phyloP scores from a whole-genome alignment of 1,139 yeast genomes.

The Spencermartinsiella ligniputridi region DNA sequence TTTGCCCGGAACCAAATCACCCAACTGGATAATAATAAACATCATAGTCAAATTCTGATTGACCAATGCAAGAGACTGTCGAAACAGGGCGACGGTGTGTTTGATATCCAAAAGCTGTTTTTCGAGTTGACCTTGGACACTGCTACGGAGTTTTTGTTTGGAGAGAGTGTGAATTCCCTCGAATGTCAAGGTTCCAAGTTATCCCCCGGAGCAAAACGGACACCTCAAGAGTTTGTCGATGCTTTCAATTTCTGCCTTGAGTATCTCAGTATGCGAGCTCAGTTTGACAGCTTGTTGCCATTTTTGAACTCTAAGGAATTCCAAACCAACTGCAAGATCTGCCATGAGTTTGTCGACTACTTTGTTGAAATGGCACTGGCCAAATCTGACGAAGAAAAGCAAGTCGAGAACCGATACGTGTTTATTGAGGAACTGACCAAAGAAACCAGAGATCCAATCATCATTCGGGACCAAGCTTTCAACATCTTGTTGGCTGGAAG shows the following conservation, averaged over 20 bases:
- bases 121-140: conserved; percentile 52
- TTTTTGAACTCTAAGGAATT: conserved; percentile 28
- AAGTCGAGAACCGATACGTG: conserved; percentile 28
- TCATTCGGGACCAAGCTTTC: conserved; percentile 48
- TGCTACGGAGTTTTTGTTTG: conserved; percentile 57
- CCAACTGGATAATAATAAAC: conserved; percentile 45
- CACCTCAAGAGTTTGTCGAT: conserved; percentile 35
- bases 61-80: not conserved
- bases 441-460: conserved; percentile 45
- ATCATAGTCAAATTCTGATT: conserved; percentile 16
- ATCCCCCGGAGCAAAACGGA: not conserved
- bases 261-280: conserved; percentile 8
- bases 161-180: conserved; percentile 34
- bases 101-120: conserved; percentile 49
- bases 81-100: conserved; percentile 10
- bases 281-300: conserved; percentile 11
- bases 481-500: conserved; percentile 53
- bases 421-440: conserved; percentile 50
- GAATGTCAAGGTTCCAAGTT: conserved; percentile 1
- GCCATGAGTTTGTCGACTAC: conserved; percentile 33
- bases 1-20: conserved; percentile 53
- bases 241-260: conserved; percentile 44
- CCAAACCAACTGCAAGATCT: conserved; percentile 22
- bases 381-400: conserved; percentile 11
- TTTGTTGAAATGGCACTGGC: conserved; percentile 30